Conservation (phyloP, 1,139 yeast genomes). For the Pichia sp. region DNA sequence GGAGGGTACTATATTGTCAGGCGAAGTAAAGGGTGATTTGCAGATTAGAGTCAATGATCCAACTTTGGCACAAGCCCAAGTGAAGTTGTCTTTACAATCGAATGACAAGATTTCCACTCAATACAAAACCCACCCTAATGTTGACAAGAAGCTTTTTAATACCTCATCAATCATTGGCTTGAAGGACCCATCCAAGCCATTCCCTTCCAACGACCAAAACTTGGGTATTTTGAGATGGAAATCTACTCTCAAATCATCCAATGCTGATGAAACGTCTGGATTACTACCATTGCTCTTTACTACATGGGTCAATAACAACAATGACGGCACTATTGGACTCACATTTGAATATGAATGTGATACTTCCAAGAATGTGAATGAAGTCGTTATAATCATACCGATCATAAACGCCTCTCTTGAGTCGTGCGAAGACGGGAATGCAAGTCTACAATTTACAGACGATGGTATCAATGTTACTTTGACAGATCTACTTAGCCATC, state of each 20-base stretch:
- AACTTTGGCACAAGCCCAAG: constrained; percentile 56
- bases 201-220: constrained; percentile 88
- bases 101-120: constrained; percentile 42
- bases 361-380: constrained; percentile 43
- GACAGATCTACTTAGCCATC: constrained; percentile 38
- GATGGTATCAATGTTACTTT: constrained; percentile 57
- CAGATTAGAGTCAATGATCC: constrained; percentile 80
- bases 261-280: constrained; percentile 40
- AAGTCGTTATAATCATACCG: constrained; percentile 63
- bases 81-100: constrained; percentile 43
- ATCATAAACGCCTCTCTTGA: constrained; percentile 51
- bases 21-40: constrained; percentile 87
- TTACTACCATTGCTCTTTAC: constrained; percentile 70
- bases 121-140: constrained; percentile 94
- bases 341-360: constrained; percentile 82
- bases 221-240: constrained; percentile 93
- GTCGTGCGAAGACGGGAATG: constrained; percentile 40
- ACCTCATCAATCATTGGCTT: constrained; percentile 55
- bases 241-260: constrained; percentile 40
- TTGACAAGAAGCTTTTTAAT: constrained; percentile 69
- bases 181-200: constrained; percentile 69
- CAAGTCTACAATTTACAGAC: constrained; percentile 43
- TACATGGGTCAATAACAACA: constrained; percentile 71
- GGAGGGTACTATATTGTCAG: constrained; percentile 68
- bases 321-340: constrained; percentile 53